Conservation (phyloP, 192 early-diverging fungal species). For the Entomortierella parvispora region DNA sequence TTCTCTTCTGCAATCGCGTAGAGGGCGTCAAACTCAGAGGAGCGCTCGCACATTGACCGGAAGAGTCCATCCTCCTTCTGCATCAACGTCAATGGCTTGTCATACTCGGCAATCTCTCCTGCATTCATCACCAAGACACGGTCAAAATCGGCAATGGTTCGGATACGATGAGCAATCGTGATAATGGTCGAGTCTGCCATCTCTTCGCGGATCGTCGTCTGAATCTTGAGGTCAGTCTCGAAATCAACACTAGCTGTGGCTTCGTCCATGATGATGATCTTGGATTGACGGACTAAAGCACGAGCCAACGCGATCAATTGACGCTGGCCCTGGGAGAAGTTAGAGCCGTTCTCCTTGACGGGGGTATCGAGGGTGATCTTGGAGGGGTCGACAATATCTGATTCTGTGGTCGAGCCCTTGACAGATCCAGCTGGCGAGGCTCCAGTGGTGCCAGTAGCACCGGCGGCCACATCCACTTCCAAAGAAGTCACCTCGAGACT, state of each 20-base stretch:
- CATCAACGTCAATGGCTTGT: slow-evolving; percentile 80
- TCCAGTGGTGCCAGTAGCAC: not conserved
- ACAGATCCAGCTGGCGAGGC: not conserved
- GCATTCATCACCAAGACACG: slow-evolving; percentile 72
- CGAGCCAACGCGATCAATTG: slow-evolving; percentile 79
- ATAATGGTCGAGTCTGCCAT: slow-evolving; percentile 80
- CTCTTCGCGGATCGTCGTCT: slow-evolving; percentile 79
- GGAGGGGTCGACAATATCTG: slow-evolving; percentile 27
- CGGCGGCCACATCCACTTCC: not conserved
- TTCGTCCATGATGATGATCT: slow-evolving; percentile 85
- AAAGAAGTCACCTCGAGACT: slow-evolving; percentile 12
- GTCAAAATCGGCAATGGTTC: slow-evolving; percentile 82
- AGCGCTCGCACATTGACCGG: slow-evolving; percentile 80
- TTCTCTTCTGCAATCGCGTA: slow-evolving; percentile 67
- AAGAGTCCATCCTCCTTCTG: slow-evolving; percentile 71
- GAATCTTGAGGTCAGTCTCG: slow-evolving; percentile 84
- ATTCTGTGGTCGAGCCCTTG: not conserved
- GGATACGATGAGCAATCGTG: slow-evolving; percentile 87
- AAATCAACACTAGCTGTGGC: slow-evolving; percentile 93
- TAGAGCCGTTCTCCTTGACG: slow-evolving; percentile 82
- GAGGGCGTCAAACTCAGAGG: slow-evolving; percentile 82
- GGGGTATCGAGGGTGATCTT: slow-evolving; percentile 68
- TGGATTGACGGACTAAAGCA: slow-evolving; percentile 71
- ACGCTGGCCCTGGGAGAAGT: slow-evolving; percentile 79
- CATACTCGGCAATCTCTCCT: slow-evolving; percentile 84